phyloP scores from a whole-genome alignment of 2,329 filamentous ascomycete species.

The Akanthomyces uredinophilus region DNA sequence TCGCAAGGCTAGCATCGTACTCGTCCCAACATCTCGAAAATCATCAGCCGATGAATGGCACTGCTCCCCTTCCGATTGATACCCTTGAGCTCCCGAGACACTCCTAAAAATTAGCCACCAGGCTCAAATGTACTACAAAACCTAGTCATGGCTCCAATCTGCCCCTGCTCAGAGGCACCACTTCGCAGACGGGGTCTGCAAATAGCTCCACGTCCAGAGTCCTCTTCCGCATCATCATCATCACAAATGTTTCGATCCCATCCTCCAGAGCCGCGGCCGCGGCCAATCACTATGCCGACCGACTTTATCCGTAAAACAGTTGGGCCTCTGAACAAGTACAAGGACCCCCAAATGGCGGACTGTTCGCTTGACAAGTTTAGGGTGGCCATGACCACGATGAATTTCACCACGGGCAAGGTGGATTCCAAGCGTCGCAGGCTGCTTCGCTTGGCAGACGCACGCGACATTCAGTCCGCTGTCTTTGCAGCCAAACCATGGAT shows the following conservation, averaged over 20 bases:
- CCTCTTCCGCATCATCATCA: neutral
- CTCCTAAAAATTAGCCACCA: too few relatives aligned
- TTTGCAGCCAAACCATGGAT: neutral
- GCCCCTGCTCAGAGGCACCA: too few relatives aligned
- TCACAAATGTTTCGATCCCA: neutral
- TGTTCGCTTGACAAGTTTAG: neutral
- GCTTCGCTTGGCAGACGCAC: neutral
- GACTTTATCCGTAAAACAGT: neutral
- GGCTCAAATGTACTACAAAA: too few relatives aligned
- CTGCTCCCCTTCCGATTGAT: too few relatives aligned
- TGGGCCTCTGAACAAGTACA: neutral
- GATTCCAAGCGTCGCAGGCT: neutral
- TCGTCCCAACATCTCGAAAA: too few relatives aligned
- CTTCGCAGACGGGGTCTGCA: too few relatives aligned
- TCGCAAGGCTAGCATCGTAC: too few relatives aligned
- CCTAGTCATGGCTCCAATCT: too few relatives aligned
- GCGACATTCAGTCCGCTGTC: neutral
- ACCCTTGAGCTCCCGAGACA: too few relatives aligned
- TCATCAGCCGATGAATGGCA: too few relatives aligned
- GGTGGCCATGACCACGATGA: neutral
- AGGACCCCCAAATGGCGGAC: neutral
- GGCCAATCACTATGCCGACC: neutral
- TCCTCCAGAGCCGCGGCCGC: neutral
- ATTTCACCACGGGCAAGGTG: neutral
- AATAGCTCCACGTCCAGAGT: neutral